Conservation (phyloP, 805 yeast species). For the Candida jianshihensis region DNA sequence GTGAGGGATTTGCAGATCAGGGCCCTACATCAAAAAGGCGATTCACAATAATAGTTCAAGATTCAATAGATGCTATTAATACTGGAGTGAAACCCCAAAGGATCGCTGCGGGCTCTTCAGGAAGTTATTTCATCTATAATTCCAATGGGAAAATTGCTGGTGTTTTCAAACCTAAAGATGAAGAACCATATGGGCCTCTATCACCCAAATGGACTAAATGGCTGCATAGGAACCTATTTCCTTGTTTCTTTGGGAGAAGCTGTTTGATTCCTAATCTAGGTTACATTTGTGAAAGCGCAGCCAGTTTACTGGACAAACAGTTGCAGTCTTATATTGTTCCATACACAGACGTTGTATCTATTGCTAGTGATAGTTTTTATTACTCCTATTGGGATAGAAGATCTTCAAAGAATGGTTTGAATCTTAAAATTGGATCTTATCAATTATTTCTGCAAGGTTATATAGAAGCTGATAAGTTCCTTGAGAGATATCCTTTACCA, state of each 20-base stretch:
- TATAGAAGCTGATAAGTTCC: constrained; percentile 53
- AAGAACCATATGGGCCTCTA: constrained; percentile 73
- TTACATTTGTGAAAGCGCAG: constrained; percentile 66
- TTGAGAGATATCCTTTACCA: constrained; percentile 51
- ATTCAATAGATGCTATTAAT: constrained; percentile 40
- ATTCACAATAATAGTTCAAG: constrained; percentile 35
- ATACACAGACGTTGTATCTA: constrained; percentile 46
- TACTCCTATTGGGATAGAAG: constrained; percentile 41
- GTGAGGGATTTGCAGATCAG: constrained; percentile 19
- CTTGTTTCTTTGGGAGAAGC: constrained; percentile 70
- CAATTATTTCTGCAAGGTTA: constrained; percentile 57
- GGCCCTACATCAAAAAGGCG: constrained; percentile 23
- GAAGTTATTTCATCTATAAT: constrained; percentile 54
- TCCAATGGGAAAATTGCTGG: constrained; percentile 36
- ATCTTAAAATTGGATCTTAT: constrained; percentile 56
- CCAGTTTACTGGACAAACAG: constrained; percentile 56
- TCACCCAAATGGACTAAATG: constrained; percentile 79
- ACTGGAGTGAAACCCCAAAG: constrained; percentile 40
- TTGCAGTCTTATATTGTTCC: constrained; percentile 58
- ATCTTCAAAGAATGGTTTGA: constrained; percentile 23
- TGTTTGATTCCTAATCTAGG: constrained; percentile 70
- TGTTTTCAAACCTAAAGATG: constrained; percentile 73
- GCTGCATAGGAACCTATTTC: constrained; percentile 68
- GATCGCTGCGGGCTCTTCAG: constrained; percentile 62
- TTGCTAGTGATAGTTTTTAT: constrained; percentile 27